Evolutionary conservation across 768 basidiomycete species (phyloP), one percentile per base, ranked within the genome.

Genomic region (Serendipita indica): DNA sequence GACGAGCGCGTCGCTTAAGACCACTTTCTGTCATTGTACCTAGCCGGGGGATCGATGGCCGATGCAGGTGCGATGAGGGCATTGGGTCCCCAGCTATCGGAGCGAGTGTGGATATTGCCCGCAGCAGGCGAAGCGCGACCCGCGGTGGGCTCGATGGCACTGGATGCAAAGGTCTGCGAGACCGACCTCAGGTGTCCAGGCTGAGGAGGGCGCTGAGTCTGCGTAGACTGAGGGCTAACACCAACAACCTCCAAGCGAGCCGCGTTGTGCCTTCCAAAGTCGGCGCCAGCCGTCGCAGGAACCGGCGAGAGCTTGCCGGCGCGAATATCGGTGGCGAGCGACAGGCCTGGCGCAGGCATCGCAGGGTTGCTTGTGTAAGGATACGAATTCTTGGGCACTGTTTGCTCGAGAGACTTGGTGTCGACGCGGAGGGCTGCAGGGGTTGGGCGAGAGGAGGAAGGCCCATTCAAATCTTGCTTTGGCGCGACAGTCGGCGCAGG

Each of bases 221-320:
- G 49, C 22, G 49, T 30, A 5, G 49, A 54, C 22, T 54, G 49
- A 33, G 49, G 49, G 25, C 49, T 54, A 27, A 54, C 30, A 16
- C 49, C 49, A 12, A 54, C 59, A 32, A 30, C 39, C 30, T 41
- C 57, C 16, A 35, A 32, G n/a, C 45, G 28, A 32, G 33, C 45
- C 33, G 22, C 46, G 33, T 28, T 33, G 30, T 87, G 84, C 64
- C 88, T 76, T 64, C 88, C 87, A 41, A 90, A 74, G 70, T 89
- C 87, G 62, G 87, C 88, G 54, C 86, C 88, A 60, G 87, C 87
- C 60, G 87, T 90, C 62, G 87, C 78, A 33, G 87, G 88, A 52
- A 81, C 83, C 59, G 86, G 86, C 20, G 84, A 85, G 67, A 84
- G 80, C 60, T 78, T 74, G 18, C 77, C 70, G 20, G n/a, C 49